Base-by-base conservation (phyloP, 306 rosid genomes). In the Quercus glauca region DNA sequence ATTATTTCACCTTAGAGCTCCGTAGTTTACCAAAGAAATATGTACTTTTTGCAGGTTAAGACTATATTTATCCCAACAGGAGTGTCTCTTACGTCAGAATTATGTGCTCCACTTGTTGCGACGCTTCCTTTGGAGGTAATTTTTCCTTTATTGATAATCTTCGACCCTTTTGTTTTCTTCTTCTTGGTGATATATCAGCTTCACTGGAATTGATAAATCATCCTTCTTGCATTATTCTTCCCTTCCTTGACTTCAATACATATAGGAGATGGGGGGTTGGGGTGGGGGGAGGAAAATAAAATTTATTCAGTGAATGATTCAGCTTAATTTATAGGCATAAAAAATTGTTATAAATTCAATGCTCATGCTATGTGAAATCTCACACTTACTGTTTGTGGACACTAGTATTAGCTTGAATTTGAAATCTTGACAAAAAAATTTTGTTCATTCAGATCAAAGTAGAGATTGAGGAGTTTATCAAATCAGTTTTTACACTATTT, bases 61-160 rank as follows among this genome's bases (percentile, higher is more conserved):
- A 91, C 99, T 59, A 81, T 85, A 63, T 94, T 87, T 83, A 84
- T 94, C 72, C 97, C 97, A 69, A 94, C 98, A 0, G 97, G 95
- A 79, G 77, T 70, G 64, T 51, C 97, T 81, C 28, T 94, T 25
- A 83, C 98, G 11, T 74, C 97, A 19, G 95, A 94, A 88, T 77
- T 71, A 23, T 74, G 89, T 81, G 98, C 98, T 51, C 97, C 97
- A 49, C 94, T 94, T 61, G 89, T 94, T 74, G 97, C 92, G 75
- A 94, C 93, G 81, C 99, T 94, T 90, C 97, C 97, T 73, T 82
- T 91, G 83, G 99, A 92, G 97, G 97, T 92, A 91, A 87, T 25
- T 81, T 81, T 41, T 21, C 11, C 57, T 28, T 51, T 59, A 25
- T 65, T 33, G 8, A 41, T 71, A 41, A 7, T 70, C n/a, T 59